Percentiles rank a stretch among this genome's conserved stretches.
These are phyloP conservation scores for Babesia gibsoni DNA, from an alignment of 169 alveolate genomes.

Conservation along the genomic window DNA sequence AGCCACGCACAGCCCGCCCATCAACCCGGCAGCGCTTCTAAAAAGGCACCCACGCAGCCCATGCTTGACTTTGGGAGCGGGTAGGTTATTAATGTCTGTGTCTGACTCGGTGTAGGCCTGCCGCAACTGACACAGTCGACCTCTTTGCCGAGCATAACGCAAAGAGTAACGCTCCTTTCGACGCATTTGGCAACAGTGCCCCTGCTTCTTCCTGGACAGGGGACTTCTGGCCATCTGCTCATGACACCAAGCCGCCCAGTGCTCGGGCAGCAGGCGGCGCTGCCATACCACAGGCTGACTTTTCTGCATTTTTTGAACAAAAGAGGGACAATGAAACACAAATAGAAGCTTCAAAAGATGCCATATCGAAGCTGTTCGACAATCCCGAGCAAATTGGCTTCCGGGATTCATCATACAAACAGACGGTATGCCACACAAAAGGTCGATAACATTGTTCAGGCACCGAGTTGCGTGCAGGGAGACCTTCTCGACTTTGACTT, in stretches of 20 bases:
- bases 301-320: background rate
- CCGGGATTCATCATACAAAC: slow-evolving; percentile 40
- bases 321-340: slow-evolving; percentile 58
- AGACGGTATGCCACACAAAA: slow-evolving; percentile 10
- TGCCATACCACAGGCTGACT: background rate
- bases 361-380: slow-evolving; percentile 70
- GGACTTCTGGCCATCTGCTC: slow-evolving; percentile 19
- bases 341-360: slow-evolving; percentile 75
- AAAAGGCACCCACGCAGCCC: too few species aligned
- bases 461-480: slow-evolving; percentile 42
- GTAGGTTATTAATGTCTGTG: background rate
- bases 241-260: background rate
- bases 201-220: slow-evolving; percentile 27
- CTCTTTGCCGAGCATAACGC: slow-evolving; percentile 3
- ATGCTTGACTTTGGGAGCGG: too few species aligned
- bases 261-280: slow-evolving; percentile 12
- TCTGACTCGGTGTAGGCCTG: background rate
- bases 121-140: background rate
- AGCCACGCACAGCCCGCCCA: too few species aligned
- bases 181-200: slow-evolving; percentile 1
- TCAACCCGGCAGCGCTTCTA: too few species aligned
- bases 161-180: background rate
- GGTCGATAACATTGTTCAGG: background rate
- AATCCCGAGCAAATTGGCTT: slow-evolving; percentile 67
- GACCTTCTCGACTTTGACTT: slow-evolving; percentile 43